Conservation (phyloP, 352 stramenopile genomes). For the Phytopythium aichiense region DNA sequence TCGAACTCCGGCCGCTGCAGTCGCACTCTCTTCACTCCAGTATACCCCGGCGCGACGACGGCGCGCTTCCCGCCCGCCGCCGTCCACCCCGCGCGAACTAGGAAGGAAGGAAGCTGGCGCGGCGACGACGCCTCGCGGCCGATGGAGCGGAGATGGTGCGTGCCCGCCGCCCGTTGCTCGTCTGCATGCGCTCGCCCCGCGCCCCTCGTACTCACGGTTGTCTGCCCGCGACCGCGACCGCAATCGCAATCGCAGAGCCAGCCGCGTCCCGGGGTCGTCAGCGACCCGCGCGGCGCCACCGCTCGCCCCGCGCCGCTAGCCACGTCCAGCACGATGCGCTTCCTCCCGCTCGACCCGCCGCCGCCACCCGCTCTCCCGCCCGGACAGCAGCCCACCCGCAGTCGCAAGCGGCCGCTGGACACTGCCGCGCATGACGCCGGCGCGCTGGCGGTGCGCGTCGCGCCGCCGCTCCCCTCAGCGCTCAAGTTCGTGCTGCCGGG, state of each 20-base stretch:
- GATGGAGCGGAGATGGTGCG: slow-evolving; percentile 50
- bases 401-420: not conserved
- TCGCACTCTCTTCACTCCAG: no score
- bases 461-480: not conserved
- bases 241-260: slow-evolving; percentile 15
- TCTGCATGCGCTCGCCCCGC: not conserved
- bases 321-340: not conserved
- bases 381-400: not conserved
- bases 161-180: slow-evolving; percentile 2
- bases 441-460: not conserved
- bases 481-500: slow-evolving; percentile 15
- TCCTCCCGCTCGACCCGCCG: not conserved
- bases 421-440: not conserved
- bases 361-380: not conserved
- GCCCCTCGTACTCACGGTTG: not conserved
- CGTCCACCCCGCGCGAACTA: no score
- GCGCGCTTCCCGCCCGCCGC: no score
- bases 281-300: not conserved
- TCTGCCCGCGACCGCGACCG: no score
- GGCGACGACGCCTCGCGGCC: slow-evolving; percentile 20
- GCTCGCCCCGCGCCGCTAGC: not conserved
- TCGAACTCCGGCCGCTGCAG: no score
- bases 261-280: slow-evolving; percentile 8
- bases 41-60: no score
- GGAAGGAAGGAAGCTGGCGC: slow-evolving; percentile 34